Conservation (phyloP, 1,284 basidiomycete genomes). For the Malassezia pachydermatis region DNA sequence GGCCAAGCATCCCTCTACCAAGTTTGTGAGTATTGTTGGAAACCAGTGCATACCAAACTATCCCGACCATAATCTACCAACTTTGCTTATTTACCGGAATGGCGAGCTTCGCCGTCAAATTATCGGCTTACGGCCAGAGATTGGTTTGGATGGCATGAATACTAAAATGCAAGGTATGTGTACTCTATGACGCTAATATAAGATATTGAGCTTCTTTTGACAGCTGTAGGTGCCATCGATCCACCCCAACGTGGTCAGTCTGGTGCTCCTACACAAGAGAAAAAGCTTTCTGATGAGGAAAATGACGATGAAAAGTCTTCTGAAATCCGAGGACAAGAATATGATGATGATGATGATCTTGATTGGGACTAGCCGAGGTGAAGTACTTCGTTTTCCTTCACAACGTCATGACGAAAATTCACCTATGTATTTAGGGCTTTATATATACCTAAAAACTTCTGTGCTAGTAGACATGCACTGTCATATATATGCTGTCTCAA, state of each 20-base stretch:
- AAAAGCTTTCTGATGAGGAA: conserved; percentile 20
- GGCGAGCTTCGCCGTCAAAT: conserved; percentile 81
- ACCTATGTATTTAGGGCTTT: no score
- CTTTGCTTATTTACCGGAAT: conserved; percentile 80
- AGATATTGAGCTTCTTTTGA: conserved; percentile 44
- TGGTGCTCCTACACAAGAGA: conserved; percentile 14
- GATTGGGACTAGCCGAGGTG: conserved; percentile 39
- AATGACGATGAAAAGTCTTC: conserved; percentile 12
- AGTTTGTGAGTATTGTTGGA: conserved; percentile 90
- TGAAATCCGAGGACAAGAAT: conserved; percentile 22
- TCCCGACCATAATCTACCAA: conserved; percentile 81
- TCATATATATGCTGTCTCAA: no score
- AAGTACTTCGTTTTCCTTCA: not conserved
- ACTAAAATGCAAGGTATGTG: conserved; percentile 68
- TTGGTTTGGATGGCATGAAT: conserved; percentile 55
- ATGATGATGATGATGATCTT: conserved; percentile 37
- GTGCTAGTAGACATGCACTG: no score
- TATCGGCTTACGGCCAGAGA: conserved; percentile 62
- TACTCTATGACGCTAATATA: not conserved
- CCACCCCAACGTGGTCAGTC: conserved; percentile 17
- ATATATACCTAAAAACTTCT: no score
- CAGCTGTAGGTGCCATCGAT: conserved; percentile 40
- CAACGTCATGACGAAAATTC: no score
- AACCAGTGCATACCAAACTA: conserved; percentile 81
- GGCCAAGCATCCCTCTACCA: conserved; percentile 71